Evolutionary conservation across 768 basidiomycete genomes (phyloP), one percentile per base, ranked within the genome.

Genomic region (Auriscalpium microsporum): DNA sequence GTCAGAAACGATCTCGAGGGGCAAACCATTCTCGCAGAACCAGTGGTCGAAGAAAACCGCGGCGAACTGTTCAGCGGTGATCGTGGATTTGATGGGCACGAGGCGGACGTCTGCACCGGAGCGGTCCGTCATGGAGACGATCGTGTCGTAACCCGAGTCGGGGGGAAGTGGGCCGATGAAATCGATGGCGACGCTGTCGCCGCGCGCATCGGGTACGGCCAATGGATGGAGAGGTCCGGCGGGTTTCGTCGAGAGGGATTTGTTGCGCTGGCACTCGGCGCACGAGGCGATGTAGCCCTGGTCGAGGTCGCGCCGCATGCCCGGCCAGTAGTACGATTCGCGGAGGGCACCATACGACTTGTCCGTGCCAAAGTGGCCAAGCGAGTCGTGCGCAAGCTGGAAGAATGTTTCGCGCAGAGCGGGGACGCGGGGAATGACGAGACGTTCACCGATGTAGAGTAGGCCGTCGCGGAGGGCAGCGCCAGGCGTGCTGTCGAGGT

Each of bases 21-120:
- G 71, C 1, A 71, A 44, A 1, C 71, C 68, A 54, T 69, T 56
- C 50, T 67, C n/a, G 53, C 68, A 69, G 54, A 63, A 70, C 64
- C 67, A 68, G 33, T 62, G 48, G n/a, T 65, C 49, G 48, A 69
- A 70, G 55, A 69, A 66, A 1, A 63, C 19, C 0, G 33, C 46
- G 0, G 67, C 63, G 14, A 67, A 61, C 0, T 63, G 52, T 10
- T 57, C 47, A 0, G 65, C 64, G 0, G 49, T 48, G 7, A 64
- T 56, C 37, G 54, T 54, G 4, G 44, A 56, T 0, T 45, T 44
- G 8, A 53, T 58, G 0, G 63, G 60, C 0, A 65, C 13, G 13
- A 64, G 13, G 0, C 46, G 54, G 5, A 64, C 8, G 37, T 67
- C 65, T 0, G 61, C 46, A 0, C 58, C 53, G 7, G 63, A 17